Conservation (phyloP, 305 asterid genomes). For the Fraxinus sp. region DNA sequence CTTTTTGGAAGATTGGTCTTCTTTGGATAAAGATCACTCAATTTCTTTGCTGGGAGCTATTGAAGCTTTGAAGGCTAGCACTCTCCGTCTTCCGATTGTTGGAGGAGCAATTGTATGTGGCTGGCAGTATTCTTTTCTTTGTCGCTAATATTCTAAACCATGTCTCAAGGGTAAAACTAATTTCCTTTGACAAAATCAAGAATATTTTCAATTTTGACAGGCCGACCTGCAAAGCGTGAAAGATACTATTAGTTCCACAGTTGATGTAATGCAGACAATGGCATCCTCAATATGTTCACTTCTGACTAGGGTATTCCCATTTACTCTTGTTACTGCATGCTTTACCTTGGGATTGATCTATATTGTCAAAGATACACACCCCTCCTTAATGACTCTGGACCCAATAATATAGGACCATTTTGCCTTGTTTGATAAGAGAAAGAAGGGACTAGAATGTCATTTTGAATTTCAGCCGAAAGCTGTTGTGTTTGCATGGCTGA, state of each 20-base stretch:
- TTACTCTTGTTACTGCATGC: neutral
- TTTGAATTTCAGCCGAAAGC: neutral
- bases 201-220: slow-evolving; percentile 34
- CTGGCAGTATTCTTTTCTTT: neutral
- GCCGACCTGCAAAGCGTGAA: slow-evolving; percentile 70
- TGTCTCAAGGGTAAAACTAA: neutral
- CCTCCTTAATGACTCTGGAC: neutral
- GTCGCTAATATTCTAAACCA: neutral
- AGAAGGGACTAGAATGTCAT: neutral
- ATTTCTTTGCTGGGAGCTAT: slow-evolving; percentile 73
- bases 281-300: slow-evolving; percentile 49
- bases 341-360: neutral
- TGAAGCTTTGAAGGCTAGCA: slow-evolving; percentile 91
- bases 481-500: neutral
- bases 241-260: slow-evolving; percentile 72
- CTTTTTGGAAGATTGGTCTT: slow-evolving; percentile 71
- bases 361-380: neutral
- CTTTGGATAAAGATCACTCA: slow-evolving; percentile 66
- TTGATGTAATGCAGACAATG: slow-evolving; percentile 76
- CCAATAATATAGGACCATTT: neutral
- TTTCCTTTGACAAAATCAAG: slow-evolving; percentile 17
- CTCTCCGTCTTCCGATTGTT: slow-evolving; percentile 79
- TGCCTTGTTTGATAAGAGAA: neutral
- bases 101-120: slow-evolving; percentile 77
- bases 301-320: slow-evolving; percentile 60